These are phyloP conservation scores for Tylopilus plumbeoviolaceoides DNA, from an alignment of 768 basidiomycete species.

Conservation along the genomic window DNA sequence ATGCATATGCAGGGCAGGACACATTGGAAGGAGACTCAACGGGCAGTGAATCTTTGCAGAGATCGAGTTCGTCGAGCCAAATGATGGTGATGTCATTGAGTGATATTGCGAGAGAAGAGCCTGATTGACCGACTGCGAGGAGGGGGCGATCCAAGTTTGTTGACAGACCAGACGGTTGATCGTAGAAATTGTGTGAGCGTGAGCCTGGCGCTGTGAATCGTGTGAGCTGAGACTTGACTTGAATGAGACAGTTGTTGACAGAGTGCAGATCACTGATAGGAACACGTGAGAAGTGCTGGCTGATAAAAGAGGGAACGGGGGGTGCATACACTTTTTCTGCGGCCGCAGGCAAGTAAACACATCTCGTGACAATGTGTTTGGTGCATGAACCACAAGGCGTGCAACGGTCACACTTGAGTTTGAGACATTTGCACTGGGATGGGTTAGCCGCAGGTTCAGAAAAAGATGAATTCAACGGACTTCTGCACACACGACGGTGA, in stretches of 20 bases:
- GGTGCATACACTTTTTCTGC: conserved; percentile 75
- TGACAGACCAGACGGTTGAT: conserved; percentile 13
- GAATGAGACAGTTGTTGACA: conserved; percentile 72
- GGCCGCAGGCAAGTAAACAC: conserved; percentile 74
- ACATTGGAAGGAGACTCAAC: conserved; percentile 9
- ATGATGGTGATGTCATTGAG: no score
- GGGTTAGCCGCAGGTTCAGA: conserved; percentile 3
- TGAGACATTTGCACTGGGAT: conserved; percentile 77
- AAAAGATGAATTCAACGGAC: conserved; percentile 33
- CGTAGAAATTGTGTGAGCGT: conserved; percentile 18
- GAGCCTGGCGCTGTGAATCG: conserved; percentile 38
- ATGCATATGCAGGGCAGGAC: conserved; percentile 15
- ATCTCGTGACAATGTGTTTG: no score
- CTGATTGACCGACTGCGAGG: conserved; percentile 37
- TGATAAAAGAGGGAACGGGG: not conserved
- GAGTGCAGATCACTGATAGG: conserved; percentile 68
- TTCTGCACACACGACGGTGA: no score
- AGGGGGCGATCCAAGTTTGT: conserved; percentile 26
- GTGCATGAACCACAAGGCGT: no score
- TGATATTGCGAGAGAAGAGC: no score
- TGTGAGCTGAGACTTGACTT: conserved; percentile 59
- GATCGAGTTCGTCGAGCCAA: no score
- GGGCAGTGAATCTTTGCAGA: no score
- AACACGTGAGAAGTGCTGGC: not conserved
- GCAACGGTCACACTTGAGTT: no score